A percentile compares a stretch with the other conserved stretches of the same genome.
Evolutionary conservation across 2,329 filamentous ascomycete species (phyloP).

Genomic region (Diaporthe velutina): DNA sequence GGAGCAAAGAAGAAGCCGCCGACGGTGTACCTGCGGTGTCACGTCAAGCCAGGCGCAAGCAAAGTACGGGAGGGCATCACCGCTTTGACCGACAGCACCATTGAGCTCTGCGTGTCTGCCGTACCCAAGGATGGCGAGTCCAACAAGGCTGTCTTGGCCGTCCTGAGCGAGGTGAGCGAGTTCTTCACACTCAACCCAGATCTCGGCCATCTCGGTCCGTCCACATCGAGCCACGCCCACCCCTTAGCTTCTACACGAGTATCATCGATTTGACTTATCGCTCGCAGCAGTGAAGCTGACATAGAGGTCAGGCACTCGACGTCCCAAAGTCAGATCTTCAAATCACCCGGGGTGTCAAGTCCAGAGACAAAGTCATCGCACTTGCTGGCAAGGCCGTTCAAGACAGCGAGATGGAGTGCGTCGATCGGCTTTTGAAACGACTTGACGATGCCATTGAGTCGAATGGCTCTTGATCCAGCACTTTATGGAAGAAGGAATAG

Average conservation of each 20-base stretch:
- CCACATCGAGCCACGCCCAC: background rate
- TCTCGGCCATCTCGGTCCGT: background rate
- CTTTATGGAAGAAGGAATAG: background rate
- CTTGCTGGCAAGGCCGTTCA: constrained; percentile 49
- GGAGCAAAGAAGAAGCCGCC: constrained; percentile 60
- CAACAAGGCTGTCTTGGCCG: constrained; percentile 73
- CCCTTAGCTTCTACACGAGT: no score
- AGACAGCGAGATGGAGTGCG: constrained; percentile 45
- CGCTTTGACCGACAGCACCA: constrained; percentile 65
- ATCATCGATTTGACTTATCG: background rate
- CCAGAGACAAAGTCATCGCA: constrained; percentile 72
- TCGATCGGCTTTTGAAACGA: constrained; percentile 44
- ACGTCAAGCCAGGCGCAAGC: constrained; percentile 75
- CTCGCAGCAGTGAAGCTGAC: background rate
- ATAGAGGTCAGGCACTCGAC: constrained; percentile 61
- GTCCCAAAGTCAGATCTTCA: constrained; percentile 74
- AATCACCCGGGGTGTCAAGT: constrained; percentile 73
- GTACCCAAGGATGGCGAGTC: constrained; percentile 76
- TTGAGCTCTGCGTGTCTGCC: constrained; percentile 76
- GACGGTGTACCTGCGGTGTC: constrained; percentile 72
- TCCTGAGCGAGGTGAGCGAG: constrained; percentile 72
- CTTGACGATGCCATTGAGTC: constrained; percentile 14
- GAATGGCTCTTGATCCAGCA: background rate
- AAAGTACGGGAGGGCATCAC: constrained; percentile 72
- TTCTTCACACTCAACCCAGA: background rate